Conservation (phyloP, 331 rosid species). For the Spiraea crenata region DNA sequence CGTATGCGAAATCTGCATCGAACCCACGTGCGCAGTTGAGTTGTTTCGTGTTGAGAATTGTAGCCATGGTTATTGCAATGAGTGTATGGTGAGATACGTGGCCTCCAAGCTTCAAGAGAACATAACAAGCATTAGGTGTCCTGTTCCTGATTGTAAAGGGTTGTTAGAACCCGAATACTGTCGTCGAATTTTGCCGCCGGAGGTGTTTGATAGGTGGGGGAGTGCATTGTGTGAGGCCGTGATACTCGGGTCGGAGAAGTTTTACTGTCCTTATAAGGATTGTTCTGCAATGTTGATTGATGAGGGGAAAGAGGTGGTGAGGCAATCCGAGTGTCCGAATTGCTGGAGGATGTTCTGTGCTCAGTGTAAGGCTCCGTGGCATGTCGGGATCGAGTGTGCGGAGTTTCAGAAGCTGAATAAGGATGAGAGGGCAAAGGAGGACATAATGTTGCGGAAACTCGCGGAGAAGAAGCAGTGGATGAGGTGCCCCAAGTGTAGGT, state of each 20-base stretch:
- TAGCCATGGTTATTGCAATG: conserved; percentile 44
- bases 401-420: conserved; percentile 53
- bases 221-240: conserved; percentile 52
- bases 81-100: conserved; percentile 47
- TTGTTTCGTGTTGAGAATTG: conserved; percentile 40
- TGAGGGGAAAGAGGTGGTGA: conserved; percentile 33
- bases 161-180: conserved; percentile 51
- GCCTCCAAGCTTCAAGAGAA: conserved; percentile 53
- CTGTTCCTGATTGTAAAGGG: conserved; percentile 49
- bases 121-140: conserved; percentile 46
- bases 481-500: conserved; percentile 56
- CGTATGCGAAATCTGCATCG: conserved; percentile 54
- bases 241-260: conserved; percentile 33
- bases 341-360: conserved; percentile 58
- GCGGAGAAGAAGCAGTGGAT: conserved; percentile 42
- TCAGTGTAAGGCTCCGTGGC: conserved; percentile 62
- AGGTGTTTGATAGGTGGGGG: conserved; percentile 57
- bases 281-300: conserved; percentile 56
- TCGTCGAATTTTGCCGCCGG: conserved; percentile 30
- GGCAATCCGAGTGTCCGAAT: conserved; percentile 43
- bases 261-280: conserved; percentile 64
- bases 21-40: conserved; percentile 32
- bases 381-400: conserved; percentile 33
- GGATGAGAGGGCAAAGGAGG: conserved; percentile 49
- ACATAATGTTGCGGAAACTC: conserved; percentile 50